Conservation (phyloP, 2,329 filamentous ascomycete genomes). For the Cercospora zeae-maydis region DNA sequence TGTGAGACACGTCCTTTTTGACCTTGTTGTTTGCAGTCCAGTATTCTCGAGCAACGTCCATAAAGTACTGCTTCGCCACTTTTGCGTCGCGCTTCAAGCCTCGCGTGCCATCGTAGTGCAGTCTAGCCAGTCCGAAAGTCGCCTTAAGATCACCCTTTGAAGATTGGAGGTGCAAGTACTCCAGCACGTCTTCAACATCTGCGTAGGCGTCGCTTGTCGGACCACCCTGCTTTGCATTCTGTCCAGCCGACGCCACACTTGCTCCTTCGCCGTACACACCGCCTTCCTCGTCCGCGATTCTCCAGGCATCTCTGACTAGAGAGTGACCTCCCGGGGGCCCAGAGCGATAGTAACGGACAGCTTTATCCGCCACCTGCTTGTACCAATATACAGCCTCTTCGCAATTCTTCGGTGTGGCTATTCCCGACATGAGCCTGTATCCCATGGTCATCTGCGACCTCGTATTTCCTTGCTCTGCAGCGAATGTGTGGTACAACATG, state of each 20-base stretch:
- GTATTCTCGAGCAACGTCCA: constrained; percentile 72
- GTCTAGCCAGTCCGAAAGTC: constrained; percentile 77
- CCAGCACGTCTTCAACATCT: constrained; percentile 86
- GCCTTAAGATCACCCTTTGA: constrained; percentile 86
- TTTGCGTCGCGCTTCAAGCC: constrained; percentile 69
- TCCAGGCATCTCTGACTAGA: constrained; percentile 73
- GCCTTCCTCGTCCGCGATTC: constrained; percentile 84
- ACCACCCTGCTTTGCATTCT: constrained; percentile 70
- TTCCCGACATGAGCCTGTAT: constrained; percentile 78
- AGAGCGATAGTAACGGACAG: constrained; percentile 79
- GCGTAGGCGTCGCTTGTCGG: constrained; percentile 77
- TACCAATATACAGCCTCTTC: constrained; percentile 84
- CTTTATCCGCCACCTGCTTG: constrained; percentile 89
- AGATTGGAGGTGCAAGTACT: constrained; percentile 87
- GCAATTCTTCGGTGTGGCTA: constrained; percentile 81
- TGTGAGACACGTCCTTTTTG: constrained; percentile 64
- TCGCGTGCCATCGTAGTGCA: constrained; percentile 83
- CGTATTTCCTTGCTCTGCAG: constrained; percentile 76
- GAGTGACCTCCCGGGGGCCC: constrained; percentile 84
- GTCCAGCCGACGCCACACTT: constrained; percentile 81
- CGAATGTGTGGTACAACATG: constrained; percentile 90
- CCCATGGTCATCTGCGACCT: constrained; percentile 91
- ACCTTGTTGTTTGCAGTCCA: constrained; percentile 73
- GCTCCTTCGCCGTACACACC: constrained; percentile 95
- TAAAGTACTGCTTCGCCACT: constrained; percentile 75